Base-by-base conservation (phyloP, 208 protist species). In the Acanthamoeba culbertsoni region DNA sequence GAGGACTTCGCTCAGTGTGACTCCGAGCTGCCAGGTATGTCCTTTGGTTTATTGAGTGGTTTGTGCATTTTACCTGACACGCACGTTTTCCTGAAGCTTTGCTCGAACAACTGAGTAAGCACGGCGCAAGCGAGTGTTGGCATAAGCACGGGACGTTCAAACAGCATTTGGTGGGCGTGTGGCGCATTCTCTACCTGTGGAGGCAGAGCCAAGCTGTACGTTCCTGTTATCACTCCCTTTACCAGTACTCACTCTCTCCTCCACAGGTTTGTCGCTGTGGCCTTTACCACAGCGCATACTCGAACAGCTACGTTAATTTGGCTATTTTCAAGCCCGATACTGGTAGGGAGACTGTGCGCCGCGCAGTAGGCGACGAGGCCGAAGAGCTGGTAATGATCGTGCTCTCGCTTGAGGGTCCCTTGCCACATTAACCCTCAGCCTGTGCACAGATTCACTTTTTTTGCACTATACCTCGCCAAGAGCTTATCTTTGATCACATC, bases 101-200 rank as follows among this genome's bases (percentile, higher is more conserved):
- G 35, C 63, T 73, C 10, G 63, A 73, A 20, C 63, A 73, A 45
- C 63, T 73, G 63, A 37, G 63, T 16, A 20, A 7, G 63, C 63
- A 73, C 63, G 63, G 63, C 0, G 63, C 63, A n/a, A 73, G 63
- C 16, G 63, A 73, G 35, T 73, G 63, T 20, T 73, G 63, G 63
- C 63, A 73, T 28, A 73, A 73, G 63, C 63, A 73, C 63, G 63
- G 63, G 35, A 73, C 63, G 63, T 73, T 73, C 63, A 73, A 73
- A 20, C 63, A 73, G 63, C 63, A 73, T 20, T 28, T 73, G 63
- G 37, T 73, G 37, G 63, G 63, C 35, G 63, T 73, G 14, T 73
- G 63, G 63, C 63, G 63, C 35, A 73, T 73, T 20, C 63, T 73
- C 35, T 73, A 73, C 63, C 63, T 73, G 63, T 73, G 63, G 63